Evolutionary conservation across 129 eudicot species (phyloP), one percentile per base, ranked within the genome.

Genomic region (Gnaphalium uliginosum): DNA sequence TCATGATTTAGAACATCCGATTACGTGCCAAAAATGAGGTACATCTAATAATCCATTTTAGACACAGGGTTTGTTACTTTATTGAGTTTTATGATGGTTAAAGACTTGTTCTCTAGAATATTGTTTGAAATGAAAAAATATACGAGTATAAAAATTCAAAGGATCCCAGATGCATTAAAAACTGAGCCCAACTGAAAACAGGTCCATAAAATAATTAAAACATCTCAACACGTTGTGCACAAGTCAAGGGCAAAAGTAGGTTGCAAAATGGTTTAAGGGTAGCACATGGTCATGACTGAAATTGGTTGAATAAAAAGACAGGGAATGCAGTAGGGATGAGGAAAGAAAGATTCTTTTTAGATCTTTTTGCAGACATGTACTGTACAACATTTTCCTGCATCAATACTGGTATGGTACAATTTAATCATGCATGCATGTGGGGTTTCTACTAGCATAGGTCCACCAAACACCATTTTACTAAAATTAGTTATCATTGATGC

Each of bases 281-380:
- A 21, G 72, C 82, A 78, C 77, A 78, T 78, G 81, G 76, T 62
- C 30, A 50, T 53, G 82, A 24, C 77, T 61, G 77, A 61, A 60
- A 69, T 48, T 21, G 64, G 82, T 78, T 78, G 1, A 78, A 78
- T 70, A 78, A 69, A 60, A 78, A 8, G 65, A 70, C 82, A 70
- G 72, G 72, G 43, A 64, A 74, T 61, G 78, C 60, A 57, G 66
- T 35, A 30, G 54, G 46, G n/a, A 14, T 66, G 73, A 60, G 37
- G 26, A 78, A 61, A 78, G 33, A 78, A 72, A 70, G 82, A 75
- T 68, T 75, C 77, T 17, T 50, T 74, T 7, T 71, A 71, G 77
- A 78, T 78, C 65, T 78, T 62, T 71, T 61, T 62, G 37, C 82
- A 78, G 82, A 70, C 71, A 43, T 62, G 64, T 61, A 78, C 82